Evolutionary conservation across 805 yeast species (phyloP).

Genomic region (Yarrowia sp.): DNA sequence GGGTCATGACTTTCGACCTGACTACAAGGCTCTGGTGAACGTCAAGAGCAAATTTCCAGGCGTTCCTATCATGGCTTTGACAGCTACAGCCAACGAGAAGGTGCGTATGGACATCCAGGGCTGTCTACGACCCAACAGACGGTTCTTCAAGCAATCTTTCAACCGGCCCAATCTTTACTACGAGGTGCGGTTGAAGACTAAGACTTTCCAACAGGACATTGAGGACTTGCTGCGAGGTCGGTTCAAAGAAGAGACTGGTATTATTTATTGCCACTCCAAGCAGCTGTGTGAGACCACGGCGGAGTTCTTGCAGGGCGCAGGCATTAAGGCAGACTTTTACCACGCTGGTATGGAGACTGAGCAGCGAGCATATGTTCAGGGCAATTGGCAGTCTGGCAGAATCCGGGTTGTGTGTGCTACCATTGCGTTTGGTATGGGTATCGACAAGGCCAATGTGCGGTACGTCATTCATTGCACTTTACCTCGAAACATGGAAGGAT

Average conservation of each 20-base stretch:
- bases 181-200: conserved; percentile 63
- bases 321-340: conserved; percentile 75
- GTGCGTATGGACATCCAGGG: conserved; percentile 86
- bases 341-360: conserved; percentile 95
- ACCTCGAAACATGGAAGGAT: conserved; percentile 92
- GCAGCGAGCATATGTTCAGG: conserved; percentile 74
- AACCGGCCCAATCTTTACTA: conserved; percentile 86
- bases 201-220: conserved; percentile 65
- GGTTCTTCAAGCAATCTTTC: conserved; percentile 85
- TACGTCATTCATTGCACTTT: conserved; percentile 87
- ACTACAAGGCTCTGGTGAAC: conserved; percentile 78
- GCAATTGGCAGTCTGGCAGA: conserved; percentile 76
- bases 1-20: conserved; percentile 99
- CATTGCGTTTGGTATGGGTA: conserved; percentile 99
- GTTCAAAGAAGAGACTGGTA: conserved; percentile 73
- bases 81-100: conserved; percentile 95
- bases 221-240: conserved; percentile 59
- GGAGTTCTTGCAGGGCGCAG: conserved; percentile 60
- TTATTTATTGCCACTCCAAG: conserved; percentile 92
- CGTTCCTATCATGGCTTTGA: conserved; percentile 92
- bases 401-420: conserved; percentile 92
- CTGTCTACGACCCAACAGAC: conserved; percentile 66
- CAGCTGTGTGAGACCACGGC: conserved; percentile 86
- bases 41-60: conserved; percentile 77
- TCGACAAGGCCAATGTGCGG: conserved; percentile 94